These are phyloP conservation scores for Butyriboletus loyo DNA, from an alignment of 768 basidiomycete genomes.

Conservation along the genomic window DNA sequence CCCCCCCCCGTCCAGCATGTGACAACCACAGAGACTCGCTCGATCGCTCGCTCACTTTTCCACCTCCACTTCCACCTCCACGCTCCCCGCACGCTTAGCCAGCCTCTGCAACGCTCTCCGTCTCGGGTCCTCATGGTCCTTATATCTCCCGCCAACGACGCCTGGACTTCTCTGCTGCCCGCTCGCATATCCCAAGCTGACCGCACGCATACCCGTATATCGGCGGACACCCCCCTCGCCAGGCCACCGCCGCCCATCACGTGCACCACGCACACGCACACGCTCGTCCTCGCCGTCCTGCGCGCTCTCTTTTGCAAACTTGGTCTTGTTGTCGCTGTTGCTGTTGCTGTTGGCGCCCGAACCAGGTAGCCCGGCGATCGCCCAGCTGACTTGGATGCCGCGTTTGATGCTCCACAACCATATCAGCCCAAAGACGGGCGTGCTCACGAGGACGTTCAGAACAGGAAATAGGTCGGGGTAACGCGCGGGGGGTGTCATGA, in stretches of 20 bases:
- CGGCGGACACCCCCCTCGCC: constrained; percentile 3
- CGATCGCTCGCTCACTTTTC: too few species aligned
- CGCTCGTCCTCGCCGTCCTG: constrained; percentile 10
- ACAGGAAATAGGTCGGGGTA: constrained; percentile 87
- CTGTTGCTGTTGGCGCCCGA: constrained; percentile 3
- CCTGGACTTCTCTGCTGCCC: constrained; percentile 11
- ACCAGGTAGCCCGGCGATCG: constrained; percentile 54
- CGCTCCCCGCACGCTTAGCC: constrained; percentile 17
- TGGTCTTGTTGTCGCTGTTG: too few species aligned
- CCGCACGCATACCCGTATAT: constrained; percentile 23
- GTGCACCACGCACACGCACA: neutral
- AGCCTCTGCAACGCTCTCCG: constrained; percentile 22
- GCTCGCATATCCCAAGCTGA: constrained; percentile 27
- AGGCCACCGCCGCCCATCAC: neutral
- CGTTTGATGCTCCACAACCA: constrained; percentile 91
- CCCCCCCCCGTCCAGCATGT: neutral
- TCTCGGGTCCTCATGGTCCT: constrained; percentile 18
- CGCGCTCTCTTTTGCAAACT: neutral
- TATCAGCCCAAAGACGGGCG: constrained; percentile 73
- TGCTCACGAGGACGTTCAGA: constrained; percentile 78
- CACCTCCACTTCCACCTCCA: too few species aligned
- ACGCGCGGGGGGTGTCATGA: constrained; percentile 61
- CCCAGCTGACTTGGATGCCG: constrained; percentile 79
- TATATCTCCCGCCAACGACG: neutral
- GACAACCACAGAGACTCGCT: neutral